phyloP scores from a whole-genome alignment of 164 flowering plant genomes.

The Nymphaea colorata region DNA sequence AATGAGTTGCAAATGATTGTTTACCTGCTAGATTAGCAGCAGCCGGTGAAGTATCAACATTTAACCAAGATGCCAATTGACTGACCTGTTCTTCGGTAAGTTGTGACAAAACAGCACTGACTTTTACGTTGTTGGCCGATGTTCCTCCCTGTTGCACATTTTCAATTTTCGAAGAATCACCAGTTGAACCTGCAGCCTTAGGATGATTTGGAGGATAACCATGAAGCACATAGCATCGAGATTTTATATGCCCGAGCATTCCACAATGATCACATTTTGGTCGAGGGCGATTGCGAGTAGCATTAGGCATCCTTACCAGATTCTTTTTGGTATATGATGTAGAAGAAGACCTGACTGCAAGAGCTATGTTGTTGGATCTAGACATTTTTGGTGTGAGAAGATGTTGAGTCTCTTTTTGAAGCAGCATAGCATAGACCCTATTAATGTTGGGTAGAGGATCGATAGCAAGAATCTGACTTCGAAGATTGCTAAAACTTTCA shows the following conservation, averaged over 20 bases:
- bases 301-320: too few relatives aligned
- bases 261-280: not conserved
- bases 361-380: too few relatives aligned
- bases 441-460: too few relatives aligned
- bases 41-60: not conserved
- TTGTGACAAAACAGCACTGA: not conserved
- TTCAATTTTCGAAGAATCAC: not conserved
- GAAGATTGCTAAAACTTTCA: too few relatives aligned
- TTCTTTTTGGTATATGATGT: too few relatives aligned
- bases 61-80: not conserved
- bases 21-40: not conserved
- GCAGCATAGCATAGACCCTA: too few relatives aligned
- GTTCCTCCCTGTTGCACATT: not conserved
- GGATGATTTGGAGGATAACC: not conserved
- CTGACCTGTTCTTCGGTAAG: not conserved
- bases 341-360: too few relatives aligned
- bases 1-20: not conserved
- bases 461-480: too few relatives aligned
- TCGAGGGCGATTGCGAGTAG: not conserved
- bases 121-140: not conserved
- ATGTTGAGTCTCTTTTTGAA: too few relatives aligned
- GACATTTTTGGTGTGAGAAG: too few relatives aligned
- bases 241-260: not conserved
- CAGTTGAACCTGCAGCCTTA: not conserved
- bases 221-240: not conserved